Conservation (phyloP, 345 rosid genomes). For the Chamaenerion angustifolium region DNA sequence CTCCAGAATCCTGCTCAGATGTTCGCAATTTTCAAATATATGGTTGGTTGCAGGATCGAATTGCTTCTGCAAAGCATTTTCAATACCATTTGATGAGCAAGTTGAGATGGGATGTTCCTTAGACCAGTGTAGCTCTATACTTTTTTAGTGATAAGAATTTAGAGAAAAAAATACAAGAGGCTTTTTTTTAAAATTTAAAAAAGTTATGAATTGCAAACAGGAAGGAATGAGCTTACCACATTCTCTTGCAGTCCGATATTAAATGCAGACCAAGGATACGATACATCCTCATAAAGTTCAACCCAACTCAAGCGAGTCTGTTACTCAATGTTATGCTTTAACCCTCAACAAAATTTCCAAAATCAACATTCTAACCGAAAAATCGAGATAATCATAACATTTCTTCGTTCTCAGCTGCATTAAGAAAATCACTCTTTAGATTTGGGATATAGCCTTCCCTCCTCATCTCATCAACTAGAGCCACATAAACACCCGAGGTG, state of each 20-base stretch:
- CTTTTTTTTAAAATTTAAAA: no score
- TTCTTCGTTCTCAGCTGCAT: slow-evolving; percentile 7
- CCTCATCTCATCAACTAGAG: slow-evolving; percentile 51
- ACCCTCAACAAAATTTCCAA: not conserved
- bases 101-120: no score
- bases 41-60: not conserved
- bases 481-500: slow-evolving; percentile 18
- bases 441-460: slow-evolving; percentile 47
- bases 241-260: no score
- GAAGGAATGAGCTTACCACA: no score
- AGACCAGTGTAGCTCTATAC: not conserved
- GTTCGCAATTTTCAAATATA: not conserved
- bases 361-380: not conserved
- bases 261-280: no score
- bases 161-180: no score
- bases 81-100: not conserved
- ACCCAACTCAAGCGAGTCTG: no score
- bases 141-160: no score
- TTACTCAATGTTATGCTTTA: no score
- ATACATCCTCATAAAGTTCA: no score
- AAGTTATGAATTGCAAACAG: no score
- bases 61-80: not conserved
- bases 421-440: slow-evolving; percentile 5
- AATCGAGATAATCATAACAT: not conserved
- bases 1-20: not conserved